Evolutionary conservation across 169 alveolate species (phyloP), one percentile per base, ranked within the genome.

Genomic region (Cryptosporidium viatorum): DNA sequence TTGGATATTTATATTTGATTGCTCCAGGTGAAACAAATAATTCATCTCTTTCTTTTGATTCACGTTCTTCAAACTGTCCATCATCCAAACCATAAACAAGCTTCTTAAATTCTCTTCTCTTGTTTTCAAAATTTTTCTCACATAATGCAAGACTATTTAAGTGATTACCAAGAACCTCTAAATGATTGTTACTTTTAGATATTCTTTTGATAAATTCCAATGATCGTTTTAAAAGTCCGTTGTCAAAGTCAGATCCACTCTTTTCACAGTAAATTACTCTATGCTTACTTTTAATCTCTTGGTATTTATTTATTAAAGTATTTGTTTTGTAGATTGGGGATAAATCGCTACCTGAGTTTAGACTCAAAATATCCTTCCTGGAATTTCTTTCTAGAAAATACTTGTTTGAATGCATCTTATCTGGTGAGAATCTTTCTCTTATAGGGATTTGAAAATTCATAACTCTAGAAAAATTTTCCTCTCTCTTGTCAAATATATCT

Each of bases 61-160:
- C 86, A 1, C 10, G 48, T 14, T 39, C 26, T 29, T 69, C 55
- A 23, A 26, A 55, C 16, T 23, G 35, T 10, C 67, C 16, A 29
- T 69, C 84, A 21, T 69, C 84, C 37, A 41, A 37, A 12, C 89
- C 89, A 48, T 80, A 80, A 33, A 80, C 89, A 6, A 80, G 52
- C 48, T 80, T 59, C 37, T 45, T 80, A 48, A 80, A 80, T 10
- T 80, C 89, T n/a, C 21, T 80, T 18, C 75, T 58, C 41, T 48
- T 65, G 23, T 39, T 31, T 23, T 80, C 89, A 9, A 80, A 45
- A 29, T 80, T 59, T 29, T 55, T 58, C 48, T 80, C 89, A 37
- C 74, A 80, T 29, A 80, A 41, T 6, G 89, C 89, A 29, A 80
- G 89, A 23, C 75, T 80, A 80, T 80, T 43, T 41, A 80, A 65